A percentile compares a stretch with the other conserved stretches of the same genome.
phyloP scores from a whole-genome alignment of 2,329 filamentous ascomycete genomes.

The Botryosphaeria dothidea region DNA sequence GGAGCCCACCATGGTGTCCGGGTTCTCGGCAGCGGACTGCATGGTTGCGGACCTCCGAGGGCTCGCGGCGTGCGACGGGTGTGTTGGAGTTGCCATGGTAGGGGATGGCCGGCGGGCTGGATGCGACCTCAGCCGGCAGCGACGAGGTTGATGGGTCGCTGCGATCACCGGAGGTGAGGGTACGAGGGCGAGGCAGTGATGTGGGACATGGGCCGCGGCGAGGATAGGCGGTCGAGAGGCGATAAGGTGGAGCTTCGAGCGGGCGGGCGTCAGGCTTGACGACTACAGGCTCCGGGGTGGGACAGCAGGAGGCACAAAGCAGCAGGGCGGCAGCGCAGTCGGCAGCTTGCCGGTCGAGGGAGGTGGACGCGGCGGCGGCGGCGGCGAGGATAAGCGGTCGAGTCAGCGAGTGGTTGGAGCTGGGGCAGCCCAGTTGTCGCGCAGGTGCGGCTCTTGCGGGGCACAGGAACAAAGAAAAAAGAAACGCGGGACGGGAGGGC shows the following conservation, averaged over 20 bases:
- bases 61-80: conserved; percentile 10
- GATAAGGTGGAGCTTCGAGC: conserved; percentile 10
- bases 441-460: background rate
- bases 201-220: conserved; percentile 19
- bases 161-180: conserved; percentile 19
- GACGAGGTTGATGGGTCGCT: conserved; percentile 9
- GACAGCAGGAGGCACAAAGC: background rate
- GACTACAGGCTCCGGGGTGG: background rate
- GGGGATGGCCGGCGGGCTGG: conserved; percentile 5
- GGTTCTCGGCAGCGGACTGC: conserved; percentile 7
- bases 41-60: conserved; percentile 15
- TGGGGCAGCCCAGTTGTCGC: conserved; percentile 1
- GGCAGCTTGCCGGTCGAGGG: background rate
- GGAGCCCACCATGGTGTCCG: conserved; percentile 60
- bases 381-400: conserved; percentile 9
- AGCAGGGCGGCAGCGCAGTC: background rate
- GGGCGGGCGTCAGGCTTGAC: conserved; percentile 10
- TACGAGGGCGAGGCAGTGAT: conserved; percentile 10
- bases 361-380: conserved; percentile 12
- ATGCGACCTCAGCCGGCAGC: conserved; percentile 10
- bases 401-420: conserved; percentile 17
- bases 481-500: conserved; percentile 5
- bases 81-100: conserved; percentile 16
- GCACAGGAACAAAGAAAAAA: conserved; percentile 18
- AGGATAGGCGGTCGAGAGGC: background rate